Evolutionary conservation across 2,329 filamentous ascomycete species (phyloP), one percentile per base, ranked within the genome.

Genomic region (Trichophyton mentagrophytes): DNA sequence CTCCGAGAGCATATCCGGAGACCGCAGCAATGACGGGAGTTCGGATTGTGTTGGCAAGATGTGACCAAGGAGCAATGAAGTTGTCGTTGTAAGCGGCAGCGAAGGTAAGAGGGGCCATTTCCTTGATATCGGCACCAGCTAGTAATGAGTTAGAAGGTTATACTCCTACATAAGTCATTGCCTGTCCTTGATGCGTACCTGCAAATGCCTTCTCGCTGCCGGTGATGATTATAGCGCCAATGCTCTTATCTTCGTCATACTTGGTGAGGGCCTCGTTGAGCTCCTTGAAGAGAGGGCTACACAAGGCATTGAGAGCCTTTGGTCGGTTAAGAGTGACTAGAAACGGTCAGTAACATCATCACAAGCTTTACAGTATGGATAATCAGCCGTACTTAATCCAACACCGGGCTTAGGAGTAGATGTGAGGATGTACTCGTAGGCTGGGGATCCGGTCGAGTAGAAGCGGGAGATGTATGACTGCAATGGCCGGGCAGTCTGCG

Each of bases 51-150:
- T 86, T 89, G 27, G 90, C 88, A 55, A 96, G 83, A 64, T 87
- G 81, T 4, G 90, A 96, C 93, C 93, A 99, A 8, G 85, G 85
- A 72, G 96, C 90, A 74, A 99, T 97, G 75, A 99, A 99, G 71
- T 95, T 89, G 66, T 79, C 84, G 56, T 84, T 88, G 78, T 96
- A 97, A 44, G 93, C 92, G 65, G 86, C 79, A 64, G 88, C 83
- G 77, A 99, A 99, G 60, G 86, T 91, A 44, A 96, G 84, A 63
- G 90, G 86, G 33, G 90, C 88, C 93, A 99, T 99, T 77, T 99
- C 93, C 76, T 97, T 97, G 79, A 99, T 99, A 75, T 99, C 93
- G 63, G 93, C 93, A 58, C 93, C 93, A 51, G 93, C 92, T 72
- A 69, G 59, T 42, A 51, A 33, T 49, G 44, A 62, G 62, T 40